Percentiles rank a stretch among this genome's conserved stretches.
phyloP scores from a whole-genome alignment of 768 basidiomycete species.

The Lactarius tabidus region DNA sequence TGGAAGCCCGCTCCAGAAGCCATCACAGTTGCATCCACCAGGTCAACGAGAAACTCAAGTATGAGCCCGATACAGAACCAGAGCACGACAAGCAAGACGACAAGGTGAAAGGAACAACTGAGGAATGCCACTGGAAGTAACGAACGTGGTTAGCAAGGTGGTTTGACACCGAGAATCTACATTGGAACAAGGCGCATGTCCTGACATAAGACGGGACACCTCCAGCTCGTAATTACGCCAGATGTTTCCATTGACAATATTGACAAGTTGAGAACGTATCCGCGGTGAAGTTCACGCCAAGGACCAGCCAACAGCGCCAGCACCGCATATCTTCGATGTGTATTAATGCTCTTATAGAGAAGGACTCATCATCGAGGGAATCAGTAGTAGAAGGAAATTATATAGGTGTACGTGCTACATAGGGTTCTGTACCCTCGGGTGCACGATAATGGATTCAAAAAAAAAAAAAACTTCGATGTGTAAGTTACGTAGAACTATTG shows the following conservation, averaged over 20 bases:
- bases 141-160: constrained; percentile 2
- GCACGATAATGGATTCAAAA: no score
- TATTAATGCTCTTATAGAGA: no score
- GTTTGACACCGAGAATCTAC: constrained; percentile 16
- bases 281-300: constrained; percentile 55
- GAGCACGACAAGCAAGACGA: neutral
- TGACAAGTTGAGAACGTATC: neutral
- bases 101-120: neutral
- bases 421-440: no score
- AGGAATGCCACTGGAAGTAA: constrained; percentile 3
- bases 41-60: constrained; percentile 17
- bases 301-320: constrained; percentile 58
- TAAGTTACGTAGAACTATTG: no score
- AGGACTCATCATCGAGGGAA: no score
- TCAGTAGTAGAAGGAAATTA: no score
- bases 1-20: constrained; percentile 10
- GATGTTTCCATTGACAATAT: neutral
- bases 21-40: constrained; percentile 3
- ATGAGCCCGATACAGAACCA: constrained; percentile 13
- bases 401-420: no score
- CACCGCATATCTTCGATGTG: constrained; percentile 76
- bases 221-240: constrained; percentile 17
- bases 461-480: no score
- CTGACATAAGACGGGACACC: constrained; percentile 13
- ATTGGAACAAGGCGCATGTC: constrained; percentile 23